These are phyloP conservation scores for Mucor circinelloides DNA, from an alignment of 371 early-diverging fungal species.

Conservation along the genomic window DNA sequence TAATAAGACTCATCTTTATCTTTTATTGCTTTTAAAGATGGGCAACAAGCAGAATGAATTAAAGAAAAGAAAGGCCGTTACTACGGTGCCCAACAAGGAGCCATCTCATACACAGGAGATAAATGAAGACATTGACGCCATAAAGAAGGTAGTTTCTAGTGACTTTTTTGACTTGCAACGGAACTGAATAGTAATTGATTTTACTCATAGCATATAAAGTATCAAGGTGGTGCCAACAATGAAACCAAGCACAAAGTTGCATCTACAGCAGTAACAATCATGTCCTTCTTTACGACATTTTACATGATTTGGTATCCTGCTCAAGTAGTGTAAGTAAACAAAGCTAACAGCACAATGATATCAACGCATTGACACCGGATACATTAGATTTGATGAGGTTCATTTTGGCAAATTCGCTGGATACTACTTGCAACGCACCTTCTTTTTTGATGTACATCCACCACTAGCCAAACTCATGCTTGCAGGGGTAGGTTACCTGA, in stretches of 20 bases:
- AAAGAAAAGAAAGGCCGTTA: background rate
- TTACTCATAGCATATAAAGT: background rate
- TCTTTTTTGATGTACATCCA: constrained; percentile 95
- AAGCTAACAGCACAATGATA: background rate
- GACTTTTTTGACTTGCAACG: too few species aligned
- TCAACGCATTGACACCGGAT: background rate
- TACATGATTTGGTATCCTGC: constrained; percentile 66
- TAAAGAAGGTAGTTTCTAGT: constrained; percentile 9
- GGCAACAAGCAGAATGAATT: background rate
- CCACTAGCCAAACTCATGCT: constrained; percentile 92
- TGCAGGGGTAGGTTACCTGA: constrained; percentile 72
- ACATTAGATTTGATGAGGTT: constrained; percentile 90
- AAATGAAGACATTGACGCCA: constrained; percentile 14
- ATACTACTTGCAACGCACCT: constrained; percentile 89
- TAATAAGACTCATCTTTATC: background rate
- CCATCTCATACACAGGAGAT: background rate
- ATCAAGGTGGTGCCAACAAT: background rate
- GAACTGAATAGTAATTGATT: background rate
- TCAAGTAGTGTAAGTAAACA: constrained; percentile 69
- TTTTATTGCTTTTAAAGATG: background rate
- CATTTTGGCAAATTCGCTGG: constrained; percentile 99
- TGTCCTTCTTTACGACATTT: constrained; percentile 26
- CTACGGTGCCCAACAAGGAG: background rate
- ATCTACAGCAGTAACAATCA: constrained; percentile 6
- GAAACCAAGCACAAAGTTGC: constrained; percentile 15